These are phyloP conservation scores for Phytomonas sp. DNA, from an alignment of 208 protist species.

Conservation along the genomic window DNA sequence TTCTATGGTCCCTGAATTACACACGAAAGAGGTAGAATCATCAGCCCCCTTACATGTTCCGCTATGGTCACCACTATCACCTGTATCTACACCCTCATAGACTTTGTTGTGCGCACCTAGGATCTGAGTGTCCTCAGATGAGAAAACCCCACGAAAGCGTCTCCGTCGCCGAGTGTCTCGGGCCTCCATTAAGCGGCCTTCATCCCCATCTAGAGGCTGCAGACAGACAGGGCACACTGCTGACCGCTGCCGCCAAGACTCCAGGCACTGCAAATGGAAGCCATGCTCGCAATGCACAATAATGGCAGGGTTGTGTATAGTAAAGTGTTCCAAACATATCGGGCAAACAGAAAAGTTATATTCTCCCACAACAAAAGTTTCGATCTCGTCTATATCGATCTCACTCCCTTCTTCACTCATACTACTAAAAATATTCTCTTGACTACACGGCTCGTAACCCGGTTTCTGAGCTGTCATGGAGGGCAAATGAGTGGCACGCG, in stretches of 20 bases:
- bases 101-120: not conserved
- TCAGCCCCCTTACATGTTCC: not conserved
- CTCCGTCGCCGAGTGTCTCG: constrained; percentile 27
- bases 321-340: constrained; percentile 77
- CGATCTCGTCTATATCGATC: constrained; percentile 9
- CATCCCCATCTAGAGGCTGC: constrained; percentile 24
- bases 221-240: constrained; percentile 58
- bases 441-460: not conserved
- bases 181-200: constrained; percentile 36
- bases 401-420: not conserved
- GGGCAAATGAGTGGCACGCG: not conserved
- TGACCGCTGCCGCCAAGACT: constrained; percentile 69
- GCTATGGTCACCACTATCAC: not conserved
- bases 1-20: not conserved
- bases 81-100: not conserved
- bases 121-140: not conserved
- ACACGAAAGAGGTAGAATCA: not conserved
- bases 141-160: constrained; percentile 10
- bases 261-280: constrained; percentile 76
- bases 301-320: constrained; percentile 72
- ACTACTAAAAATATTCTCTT: not conserved
- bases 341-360: constrained; percentile 64
- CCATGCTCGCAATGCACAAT: constrained; percentile 66
- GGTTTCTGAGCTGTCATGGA: not conserved
- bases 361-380: constrained; percentile 62